Percentiles rank a stretch among this genome's conserved stretches.
Conservation (phyloP, 352 stramenopile genomes). For the Phytophthora europaea region DNA sequence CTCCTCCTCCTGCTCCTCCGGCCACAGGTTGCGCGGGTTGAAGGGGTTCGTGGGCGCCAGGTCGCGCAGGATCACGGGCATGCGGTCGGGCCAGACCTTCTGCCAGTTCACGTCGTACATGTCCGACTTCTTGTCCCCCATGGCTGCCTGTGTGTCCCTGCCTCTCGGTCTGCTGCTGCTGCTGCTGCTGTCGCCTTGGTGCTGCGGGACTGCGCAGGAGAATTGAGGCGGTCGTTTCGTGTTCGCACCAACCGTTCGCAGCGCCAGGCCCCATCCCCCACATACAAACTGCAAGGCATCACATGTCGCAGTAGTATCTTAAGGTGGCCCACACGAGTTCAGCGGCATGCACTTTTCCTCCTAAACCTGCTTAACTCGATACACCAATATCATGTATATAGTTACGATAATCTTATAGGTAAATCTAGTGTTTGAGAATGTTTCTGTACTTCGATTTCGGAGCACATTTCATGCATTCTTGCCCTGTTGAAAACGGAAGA, state of each 20-base stretch:
- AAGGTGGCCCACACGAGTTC: conserved; percentile 11
- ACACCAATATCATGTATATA: neutral
- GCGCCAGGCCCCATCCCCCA: conserved; percentile 9
- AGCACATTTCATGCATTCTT: neutral
- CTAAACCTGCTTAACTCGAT: neutral
- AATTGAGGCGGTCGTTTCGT: conserved; percentile 15
- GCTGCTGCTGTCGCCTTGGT: conserved; percentile 4
- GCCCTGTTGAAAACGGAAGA: neutral
- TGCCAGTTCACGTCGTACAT: conserved; percentile 92
- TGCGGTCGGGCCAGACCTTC: conserved; percentile 90
- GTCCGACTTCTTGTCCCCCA: conserved; percentile 78
- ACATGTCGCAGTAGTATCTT: conserved; percentile 39
- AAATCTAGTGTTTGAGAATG: no score
- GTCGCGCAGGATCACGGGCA: conserved; percentile 89
- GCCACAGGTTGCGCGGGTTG: conserved; percentile 89
- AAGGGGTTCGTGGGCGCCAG: conserved; percentile 88
- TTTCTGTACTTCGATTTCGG: no score
- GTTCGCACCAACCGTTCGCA: conserved; percentile 33
- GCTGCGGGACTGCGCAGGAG: neutral
- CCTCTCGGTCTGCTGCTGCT: neutral
- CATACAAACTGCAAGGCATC: conserved; percentile 27
- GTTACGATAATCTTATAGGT: no score
- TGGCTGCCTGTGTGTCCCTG: conserved; percentile 11
- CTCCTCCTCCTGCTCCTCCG: conserved; percentile 76
- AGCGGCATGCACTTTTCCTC: neutral